These are phyloP conservation scores for Yamadazyma olivae DNA, from an alignment of 805 yeast species.

Conservation along the genomic window DNA sequence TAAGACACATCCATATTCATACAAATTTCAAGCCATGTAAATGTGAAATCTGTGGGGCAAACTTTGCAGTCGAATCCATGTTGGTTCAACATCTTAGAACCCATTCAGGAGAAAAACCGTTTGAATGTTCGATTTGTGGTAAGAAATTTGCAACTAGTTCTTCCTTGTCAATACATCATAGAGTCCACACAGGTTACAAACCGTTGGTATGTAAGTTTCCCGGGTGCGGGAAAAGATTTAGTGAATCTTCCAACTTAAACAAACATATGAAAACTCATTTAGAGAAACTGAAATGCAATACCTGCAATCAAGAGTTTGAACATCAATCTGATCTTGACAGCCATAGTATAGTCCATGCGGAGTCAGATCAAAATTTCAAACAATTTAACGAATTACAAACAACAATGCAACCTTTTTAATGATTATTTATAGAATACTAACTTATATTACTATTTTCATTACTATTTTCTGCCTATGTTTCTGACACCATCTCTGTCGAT, in stretches of 20 bases:
- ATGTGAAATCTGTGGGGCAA: slow-evolving; percentile 66
- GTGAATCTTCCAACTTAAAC: slow-evolving; percentile 84
- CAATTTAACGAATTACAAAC: too few relatives aligned
- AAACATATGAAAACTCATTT: slow-evolving; percentile 85
- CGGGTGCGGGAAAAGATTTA: slow-evolving; percentile 79
- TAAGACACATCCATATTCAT: slow-evolving; percentile 86
- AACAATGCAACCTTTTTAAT: too few relatives aligned
- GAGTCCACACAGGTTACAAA: slow-evolving; percentile 89
- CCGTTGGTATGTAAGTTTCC: slow-evolving; percentile 79
- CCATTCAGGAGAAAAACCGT: slow-evolving; percentile 90
- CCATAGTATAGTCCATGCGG: too few relatives aligned
- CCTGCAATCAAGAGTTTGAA: too few relatives aligned
- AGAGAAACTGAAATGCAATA: not conserved
- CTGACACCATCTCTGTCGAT: too few relatives aligned
- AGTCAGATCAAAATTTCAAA: too few relatives aligned
- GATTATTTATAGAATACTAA: too few relatives aligned
- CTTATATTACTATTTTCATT: too few relatives aligned
- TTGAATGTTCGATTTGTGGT: slow-evolving; percentile 58
- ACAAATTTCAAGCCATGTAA: slow-evolving; percentile 78
- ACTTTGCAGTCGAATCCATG: slow-evolving; percentile 75
- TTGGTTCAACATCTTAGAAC: slow-evolving; percentile 77
- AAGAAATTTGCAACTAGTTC: slow-evolving; percentile 81
- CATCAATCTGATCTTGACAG: too few relatives aligned
- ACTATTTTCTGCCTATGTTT: too few relatives aligned
- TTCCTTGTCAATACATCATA: slow-evolving; percentile 74